Evolutionary conservation across 371 early-diverging fungal species (phyloP), one percentile per base, ranked within the genome.

Genomic region (Cokeromyces recurvatus): DNA sequence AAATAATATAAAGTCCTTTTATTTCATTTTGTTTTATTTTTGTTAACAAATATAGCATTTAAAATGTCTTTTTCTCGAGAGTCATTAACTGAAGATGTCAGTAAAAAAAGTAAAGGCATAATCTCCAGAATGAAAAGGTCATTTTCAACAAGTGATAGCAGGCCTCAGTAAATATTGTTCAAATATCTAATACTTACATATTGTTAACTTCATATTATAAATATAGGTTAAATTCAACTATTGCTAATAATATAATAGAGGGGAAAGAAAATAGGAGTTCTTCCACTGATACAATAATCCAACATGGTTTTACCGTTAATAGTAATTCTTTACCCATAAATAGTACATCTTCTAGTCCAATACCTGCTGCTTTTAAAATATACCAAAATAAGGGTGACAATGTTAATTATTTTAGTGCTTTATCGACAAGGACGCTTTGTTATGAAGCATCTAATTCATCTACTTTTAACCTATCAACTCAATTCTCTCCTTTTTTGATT

Each of bases 71-170:
- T n/a, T n/a, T n/a, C n/a, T n/a, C n/a, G n/a, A n/a, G n/a, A n/a
- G n/a, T n/a, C n/a, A n/a, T n/a, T n/a, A n/a, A n/a, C n/a, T n/a
- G n/a, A n/a, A n/a, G n/a, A n/a, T n/a, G n/a, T n/a, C n/a, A n/a
- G n/a, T n/a, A 58, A 49, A 31, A 52, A 48, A 16, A 52, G 52
- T 10, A 57, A 48, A 22, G 39, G 48, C 7, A 32, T 58, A 15
- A 52, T 58, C 23, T 58, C 53, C 16, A 43, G 58, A 32, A 58
- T 58, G 58, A 58, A 53, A 27, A 24, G 58, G 14, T 58, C 58
- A 2, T 36, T 58, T 24, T 58, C 58, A 9, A n/a, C 44, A n/a
- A n/a, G n/a, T 7, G 48, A 25, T 19, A 48, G 53, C 5, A 43
- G 48, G 32, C 38, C 49, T 17, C 32, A 36, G 10, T n/a, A n/a